Conservation (phyloP, 306 rosid species). For the Lithocarpus polystachyus region DNA sequence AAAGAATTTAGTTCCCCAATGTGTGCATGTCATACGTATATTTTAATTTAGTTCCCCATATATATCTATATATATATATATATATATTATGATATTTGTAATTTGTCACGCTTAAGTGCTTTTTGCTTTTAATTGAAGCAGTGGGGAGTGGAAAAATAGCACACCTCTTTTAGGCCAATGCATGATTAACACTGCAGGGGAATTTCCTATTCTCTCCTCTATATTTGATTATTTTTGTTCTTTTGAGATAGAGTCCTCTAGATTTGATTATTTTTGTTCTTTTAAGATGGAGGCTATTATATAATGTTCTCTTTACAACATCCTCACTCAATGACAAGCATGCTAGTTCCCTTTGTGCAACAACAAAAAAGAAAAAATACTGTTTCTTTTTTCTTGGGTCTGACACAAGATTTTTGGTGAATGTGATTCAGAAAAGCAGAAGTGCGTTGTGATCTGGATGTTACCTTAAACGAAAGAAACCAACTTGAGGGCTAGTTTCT, state of each 20-base stretch:
- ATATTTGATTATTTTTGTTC: slow-evolving; percentile 30
- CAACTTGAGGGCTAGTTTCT: slow-evolving; percentile 30
- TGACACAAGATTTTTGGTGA: slow-evolving; percentile 59
- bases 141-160: slow-evolving; percentile 21
- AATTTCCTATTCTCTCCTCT: slow-evolving; percentile 51
- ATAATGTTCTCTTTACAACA: slow-evolving; percentile 40
- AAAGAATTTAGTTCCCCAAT: neutral
- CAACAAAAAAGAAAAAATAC: slow-evolving; percentile 20
- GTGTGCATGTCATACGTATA: neutral
- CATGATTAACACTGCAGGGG: slow-evolving; percentile 37
- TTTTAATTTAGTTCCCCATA: neutral
- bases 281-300: slow-evolving; percentile 18
- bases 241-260: slow-evolving; percentile 15
- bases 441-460: slow-evolving; percentile 48
- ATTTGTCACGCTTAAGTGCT: slow-evolving; percentile 26
- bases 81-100: slow-evolving; percentile 16
- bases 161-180: slow-evolving; percentile 39
- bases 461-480: slow-evolving; percentile 31
- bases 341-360: slow-evolving; percentile 60
- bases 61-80: too few relatives aligned
- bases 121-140: slow-evolving; percentile 31
- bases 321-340: slow-evolving; percentile 70
- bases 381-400: slow-evolving; percentile 38
- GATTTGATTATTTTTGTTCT: slow-evolving; percentile 31
- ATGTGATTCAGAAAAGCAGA: slow-evolving; percentile 67